Evolutionary conservation across 495 filamentous ascomycete genomes (phyloP), one percentile per base, ranked within the genome.

Genomic region (Neurospora tetrasperma): DNA sequence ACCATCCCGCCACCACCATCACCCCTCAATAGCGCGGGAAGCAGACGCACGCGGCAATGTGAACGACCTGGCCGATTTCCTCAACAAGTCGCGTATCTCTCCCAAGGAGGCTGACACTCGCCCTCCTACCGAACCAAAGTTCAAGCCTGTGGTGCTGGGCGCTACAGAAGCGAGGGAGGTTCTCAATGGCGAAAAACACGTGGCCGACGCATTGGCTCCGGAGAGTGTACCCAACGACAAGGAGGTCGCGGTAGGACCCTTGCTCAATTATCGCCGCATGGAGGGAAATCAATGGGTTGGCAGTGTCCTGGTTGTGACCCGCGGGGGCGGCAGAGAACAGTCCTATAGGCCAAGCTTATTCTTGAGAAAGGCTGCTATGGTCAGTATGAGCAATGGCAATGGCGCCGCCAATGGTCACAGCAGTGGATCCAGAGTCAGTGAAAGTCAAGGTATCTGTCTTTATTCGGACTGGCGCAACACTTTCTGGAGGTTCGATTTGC

Each of bases 181-280:
- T 10, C 70, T 44, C 69, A 46, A 73, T 39, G 20, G 62, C 38
- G 41, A 48, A 43, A 69, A 71, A 18, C 18, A 4, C 73, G 42
- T 42, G 48, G 79, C 69, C 62, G 54, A 46, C 40, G 42, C 69
- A 38, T 35, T 66, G 27, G 27, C 27, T 18, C 54, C 54, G 27
- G 54, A 66, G 54, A 46, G 48, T 20, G 66, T 72, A 7, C 74
- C 76, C 35, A 82, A 86, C 70, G 85, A 82, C 69, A 81, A 89
- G 71, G 87, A 94, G 73, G 85, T 97, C 23, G 84, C 92, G 42
- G 92, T 90, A 76, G 94, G 94, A 16, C 94, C 94, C 10, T 81
- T 97, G 72, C 81, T 97, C 76, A 97, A 97, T 81, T 93, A 95
- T 80, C 88, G 90, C 74, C 89, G 90, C 78, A 96, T 94, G 92